A percentile compares a stretch with the other conserved stretches of the same genome.
Evolutionary conservation across 208 protist genomes (phyloP).

Genomic region (Leishmania gerbilli): DNA sequence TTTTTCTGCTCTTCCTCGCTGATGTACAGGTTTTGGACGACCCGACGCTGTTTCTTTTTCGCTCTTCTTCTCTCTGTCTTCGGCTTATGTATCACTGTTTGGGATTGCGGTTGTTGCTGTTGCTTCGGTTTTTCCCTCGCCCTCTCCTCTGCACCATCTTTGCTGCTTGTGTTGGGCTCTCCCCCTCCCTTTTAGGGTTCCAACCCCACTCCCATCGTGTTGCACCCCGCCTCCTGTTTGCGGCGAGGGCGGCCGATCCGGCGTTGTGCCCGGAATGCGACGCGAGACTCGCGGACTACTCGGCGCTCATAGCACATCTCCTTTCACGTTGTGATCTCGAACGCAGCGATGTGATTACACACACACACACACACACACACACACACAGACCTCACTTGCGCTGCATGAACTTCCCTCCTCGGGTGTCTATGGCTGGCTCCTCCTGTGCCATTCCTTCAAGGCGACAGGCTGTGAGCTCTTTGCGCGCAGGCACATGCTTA

Average conservation of each 20-base stretch:
- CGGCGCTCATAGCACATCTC: background rate
- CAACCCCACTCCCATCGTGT: background rate
- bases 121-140: slow-evolving; percentile 15
- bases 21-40: background rate
- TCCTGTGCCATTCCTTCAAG: background rate
- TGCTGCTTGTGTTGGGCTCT: too few relatives aligned
- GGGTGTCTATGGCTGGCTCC: background rate
- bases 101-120: background rate
- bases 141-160: background rate
- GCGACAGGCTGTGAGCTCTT: background rate
- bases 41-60: background rate
- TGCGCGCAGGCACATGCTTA: background rate
- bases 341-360: background rate
- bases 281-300: background rate
- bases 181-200: too few relatives aligned
- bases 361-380: background rate
- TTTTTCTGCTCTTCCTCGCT: background rate
- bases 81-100: background rate
- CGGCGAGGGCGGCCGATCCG: background rate
- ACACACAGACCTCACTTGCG: background rate
- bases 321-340: background rate
- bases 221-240: background rate
- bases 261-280: background rate
- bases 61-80: slow-evolving; percentile 24
- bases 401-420: background rate